Base-by-base conservation (phyloP, 2,329 filamentous ascomycete species). In the Calonectria ilicicola region DNA sequence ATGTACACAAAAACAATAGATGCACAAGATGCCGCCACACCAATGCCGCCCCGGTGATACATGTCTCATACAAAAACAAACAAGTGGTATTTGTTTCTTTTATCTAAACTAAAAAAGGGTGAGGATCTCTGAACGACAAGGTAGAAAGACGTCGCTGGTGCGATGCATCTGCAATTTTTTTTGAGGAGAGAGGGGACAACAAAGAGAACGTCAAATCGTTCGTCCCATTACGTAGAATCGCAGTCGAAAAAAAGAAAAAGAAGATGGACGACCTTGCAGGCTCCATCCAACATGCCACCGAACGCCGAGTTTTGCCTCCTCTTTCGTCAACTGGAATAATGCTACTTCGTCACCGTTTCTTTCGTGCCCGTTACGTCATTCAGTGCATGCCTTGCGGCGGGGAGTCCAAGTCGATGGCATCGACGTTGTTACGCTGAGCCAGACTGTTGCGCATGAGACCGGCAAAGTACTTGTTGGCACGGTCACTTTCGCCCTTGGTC, bases 391-490 rank as follows among this genome's bases (percentile, higher is more conserved):
- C 83, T 7, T 83, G 84, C 10, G 88, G 88, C 38, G 88, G 87
- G 15, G 86, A 85, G 15, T 92, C 90, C 10, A 91, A 84, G 76
- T 91, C 90, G 51, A 92, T 86, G 9, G 82, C 86, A 71, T 87
- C 85, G 27, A 91, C 87, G 51, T 84, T 83, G 53, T 81, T 81
- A 40, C 89, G 86, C 78, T 92, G 87, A 70, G 86, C 84, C 23
- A 86, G 86, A 73, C 89, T 91, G 77, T 92, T 89, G 72, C 93
- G 90, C 65, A 97, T 92, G 21, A 99, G 89, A 80, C 97, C 97
- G 65, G 91, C 87, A 83, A 99, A 99, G 86, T 98, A 98, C 84
- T 96, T 97, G 76, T 91, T 88, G 8, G 97, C 97, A 38, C 95
- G 92, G 81, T 97, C 93, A 81, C 95, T 97, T 85, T 98, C 96